phyloP scores from a whole-genome alignment of 345 rosid genomes.

The Moricandia arvensis region DNA sequence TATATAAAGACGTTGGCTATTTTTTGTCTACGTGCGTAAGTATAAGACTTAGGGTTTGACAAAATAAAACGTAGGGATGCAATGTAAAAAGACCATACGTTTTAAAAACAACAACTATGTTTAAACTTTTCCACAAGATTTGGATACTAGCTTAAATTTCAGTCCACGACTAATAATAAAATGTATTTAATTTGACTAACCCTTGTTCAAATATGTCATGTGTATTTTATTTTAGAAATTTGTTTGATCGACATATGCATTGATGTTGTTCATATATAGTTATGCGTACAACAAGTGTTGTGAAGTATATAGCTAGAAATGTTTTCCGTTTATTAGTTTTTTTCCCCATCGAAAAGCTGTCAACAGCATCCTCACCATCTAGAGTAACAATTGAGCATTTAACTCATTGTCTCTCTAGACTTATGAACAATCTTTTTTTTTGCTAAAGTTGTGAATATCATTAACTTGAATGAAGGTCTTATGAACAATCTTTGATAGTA shows the following conservation, averaged over 20 bases:
- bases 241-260: not conserved
- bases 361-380: not conserved
- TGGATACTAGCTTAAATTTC: not conserved
- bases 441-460: no score
- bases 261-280: not conserved
- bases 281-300: not conserved
- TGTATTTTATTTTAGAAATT: not conserved
- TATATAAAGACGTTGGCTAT: not conserved
- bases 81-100: not conserved
- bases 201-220: not conserved
- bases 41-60: constrained; percentile 28
- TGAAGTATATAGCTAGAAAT: not conserved
- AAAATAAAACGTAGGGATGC: not conserved
- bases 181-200: not conserved
- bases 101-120: not conserved
- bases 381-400: not conserved
- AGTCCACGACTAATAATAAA: not conserved
- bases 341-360: not conserved
- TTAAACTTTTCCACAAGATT: not conserved
- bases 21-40: constrained; percentile 5
- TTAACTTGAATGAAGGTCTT: no score
- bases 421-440: no score
- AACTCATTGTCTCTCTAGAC: not conserved
- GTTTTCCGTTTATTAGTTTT: not conserved
- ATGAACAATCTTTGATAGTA: not conserved